Percentiles rank a stretch among this genome's conserved stretches.
phyloP scores from a whole-genome alignment of 352 stramenopile genomes.

The Pythium dissotocum region DNA sequence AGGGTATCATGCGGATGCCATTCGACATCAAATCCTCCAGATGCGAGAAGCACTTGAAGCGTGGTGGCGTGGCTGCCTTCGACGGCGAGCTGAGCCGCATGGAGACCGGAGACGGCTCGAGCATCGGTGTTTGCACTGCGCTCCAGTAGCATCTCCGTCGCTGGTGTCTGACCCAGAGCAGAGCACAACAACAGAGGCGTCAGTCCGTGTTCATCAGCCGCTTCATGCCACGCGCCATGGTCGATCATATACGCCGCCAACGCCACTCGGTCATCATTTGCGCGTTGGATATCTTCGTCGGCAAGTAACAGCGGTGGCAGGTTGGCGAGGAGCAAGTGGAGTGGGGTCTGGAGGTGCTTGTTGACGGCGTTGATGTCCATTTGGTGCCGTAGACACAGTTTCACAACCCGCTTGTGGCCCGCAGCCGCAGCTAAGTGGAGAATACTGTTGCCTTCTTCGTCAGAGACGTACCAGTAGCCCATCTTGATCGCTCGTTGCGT shows the following conservation, averaged over 20 bases:
- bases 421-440: constrained; percentile 67
- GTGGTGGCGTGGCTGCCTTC: constrained; percentile 61
- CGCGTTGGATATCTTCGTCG: constrained; percentile 17
- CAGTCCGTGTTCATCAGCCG: constrained; percentile 54
- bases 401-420: constrained; percentile 77
- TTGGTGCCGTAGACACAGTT: constrained; percentile 73
- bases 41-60: constrained; percentile 52
- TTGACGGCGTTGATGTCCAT: constrained; percentile 80
- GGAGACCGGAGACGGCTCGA: constrained; percentile 40
- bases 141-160: constrained; percentile 70
- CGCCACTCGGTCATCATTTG: constrained; percentile 42
- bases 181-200: constrained; percentile 66
- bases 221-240: constrained; percentile 82
- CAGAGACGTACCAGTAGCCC: constrained; percentile 52
- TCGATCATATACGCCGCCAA: constrained; percentile 85
- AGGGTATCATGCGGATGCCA: constrained; percentile 40
- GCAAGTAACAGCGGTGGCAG: constrained; percentile 25
- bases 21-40: constrained; percentile 44
- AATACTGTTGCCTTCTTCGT: constrained; percentile 66
- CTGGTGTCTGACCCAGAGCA: constrained; percentile 58
- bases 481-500: constrained; percentile 55
- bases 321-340: constrained; percentile 78
- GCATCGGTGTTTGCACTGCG: constrained; percentile 58
- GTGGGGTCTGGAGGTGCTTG: constrained; percentile 46
- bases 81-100: constrained; percentile 52